Base-by-base conservation (phyloP, 2,329 filamentous ascomycete genomes). In the Talaromyces marneffei region DNA sequence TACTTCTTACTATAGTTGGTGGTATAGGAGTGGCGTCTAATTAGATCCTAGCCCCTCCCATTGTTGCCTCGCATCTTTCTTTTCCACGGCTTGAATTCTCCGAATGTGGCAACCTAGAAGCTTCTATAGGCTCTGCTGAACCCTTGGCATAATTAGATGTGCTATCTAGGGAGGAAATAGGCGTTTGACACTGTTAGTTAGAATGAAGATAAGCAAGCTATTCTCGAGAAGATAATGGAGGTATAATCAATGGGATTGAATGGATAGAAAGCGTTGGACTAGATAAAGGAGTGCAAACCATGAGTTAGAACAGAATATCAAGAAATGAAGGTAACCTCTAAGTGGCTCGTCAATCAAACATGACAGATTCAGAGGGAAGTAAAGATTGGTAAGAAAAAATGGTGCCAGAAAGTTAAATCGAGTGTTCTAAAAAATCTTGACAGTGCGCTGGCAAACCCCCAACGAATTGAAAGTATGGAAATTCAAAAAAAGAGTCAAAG, bases 361-460 rank as follows among this genome's bases (percentile, higher is more conserved):
- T 53, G 39, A 57, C 20, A 52, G 33, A 44, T 44, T 42, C 29
- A 57, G n/a, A 60, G 57, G 48, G 8, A 27, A 54, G 37, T 31
- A 31, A 53, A 33, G 18, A 29, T 58, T 46, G 60, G 31, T 39
- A 35, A 46, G 35, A 53, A 37, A 54, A 35, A 40, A 40, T 39
- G 53, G 39, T 35, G 59, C 57, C 57, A 59, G 57, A 58, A 52
- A 39, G 16, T 48, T 53, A 37, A 50, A 50, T 53, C 33, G 5
- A 42, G 33, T 12, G 25, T 33, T 59, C 33, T 37, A 20, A 46
- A 54, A 40, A 7, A 31, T 44, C 50, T 55, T 54, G 50, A 60
- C 58, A 48, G 27, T 55, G 58, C 35, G 39, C 58, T 60, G 58
- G 58, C 52, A 37, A 53, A 53, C 37, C 44, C 57, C 33, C 31